Evolutionary conservation across 2,329 filamentous ascomycete species (phyloP), one percentile per base, ranked within the genome.

Genomic region (Pseudogymnoascus sp.): DNA sequence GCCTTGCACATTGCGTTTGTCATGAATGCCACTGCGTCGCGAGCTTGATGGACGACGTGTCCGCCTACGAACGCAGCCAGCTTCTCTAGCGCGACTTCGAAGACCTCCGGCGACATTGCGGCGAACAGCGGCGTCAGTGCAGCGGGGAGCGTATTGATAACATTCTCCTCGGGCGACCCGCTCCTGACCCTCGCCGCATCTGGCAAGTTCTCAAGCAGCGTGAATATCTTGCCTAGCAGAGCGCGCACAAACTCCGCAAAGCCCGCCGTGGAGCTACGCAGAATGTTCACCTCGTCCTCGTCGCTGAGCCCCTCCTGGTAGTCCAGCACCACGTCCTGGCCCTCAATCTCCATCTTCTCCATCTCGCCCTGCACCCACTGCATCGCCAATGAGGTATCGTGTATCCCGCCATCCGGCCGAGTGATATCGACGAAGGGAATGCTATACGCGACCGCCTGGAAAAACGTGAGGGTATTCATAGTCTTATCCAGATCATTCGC

Each of bases 21-120:
- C 63, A 98, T 98, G 83, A 96, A 99, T 1, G 96, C 95, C 90
- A 99, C 97, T 6, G 95, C 93, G 80, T 99, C 95, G 68, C 93
- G 83, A 62, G 95, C 93, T 77, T 98, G 95, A 71, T 99, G 93
- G 16, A 99, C 93, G 60, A 99, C 95, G 77, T 98, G 95, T 67
- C 90, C 90, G 1, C 90, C 88, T 25, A 97, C 90, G 74, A 99
- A 99, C 34, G 90, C 86, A 2, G 92, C 90, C 70, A 99, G 86
- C 79, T 98, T 98, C 66, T 96, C 90, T 61, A 99, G 79, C 0
- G 91, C 92, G 73, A 95, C 85, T 71, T 98, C 95, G 71, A 96
- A 99, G 10, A 98, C 84, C 72, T 97, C 92, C 0, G 93, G 91
- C 0, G 95, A 98, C 23, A 99, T 79, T 0, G 93, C 91, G 0